Evolutionary conservation across 139 green algal genomes (phyloP).

Genomic region (Picochlorum sp.): DNA sequence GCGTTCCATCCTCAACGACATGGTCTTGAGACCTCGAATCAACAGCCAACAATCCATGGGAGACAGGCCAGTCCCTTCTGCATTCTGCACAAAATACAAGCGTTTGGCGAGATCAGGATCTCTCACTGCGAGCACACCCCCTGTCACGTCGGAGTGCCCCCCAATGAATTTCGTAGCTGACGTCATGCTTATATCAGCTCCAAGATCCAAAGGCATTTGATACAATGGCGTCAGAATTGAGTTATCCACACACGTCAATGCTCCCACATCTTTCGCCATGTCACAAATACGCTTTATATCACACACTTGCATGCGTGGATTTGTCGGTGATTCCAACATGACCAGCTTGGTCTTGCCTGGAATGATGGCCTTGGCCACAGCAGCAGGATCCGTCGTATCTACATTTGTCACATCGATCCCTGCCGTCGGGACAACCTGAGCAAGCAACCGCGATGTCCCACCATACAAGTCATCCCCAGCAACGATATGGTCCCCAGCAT

Average conservation of each 20-base stretch:
- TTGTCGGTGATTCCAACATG: conserved; percentile 97
- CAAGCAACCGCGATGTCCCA: conserved; percentile 83
- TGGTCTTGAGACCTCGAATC: conserved; percentile 93
- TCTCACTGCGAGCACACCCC: conserved; percentile 79
- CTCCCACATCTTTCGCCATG: conserved; percentile 65
- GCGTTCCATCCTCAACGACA: conserved; percentile 88
- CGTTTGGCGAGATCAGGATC: conserved; percentile 64
- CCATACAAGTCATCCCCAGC: conserved; percentile 96
- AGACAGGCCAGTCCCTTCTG: conserved; percentile 73
- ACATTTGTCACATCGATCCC: conserved; percentile 84
- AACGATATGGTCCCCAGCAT: conserved; percentile 65
- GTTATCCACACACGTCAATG: conserved; percentile 91
- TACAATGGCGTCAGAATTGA: conserved; percentile 87
- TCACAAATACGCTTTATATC: conserved; percentile 73
- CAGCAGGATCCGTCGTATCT: conserved; percentile 77
- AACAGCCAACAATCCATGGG: conserved; percentile 97
- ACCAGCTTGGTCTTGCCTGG: conserved; percentile 80
- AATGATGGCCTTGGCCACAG: conserved; percentile 46
- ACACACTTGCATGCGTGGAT: conserved; percentile 93
- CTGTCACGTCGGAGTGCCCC: conserved; percentile 90
- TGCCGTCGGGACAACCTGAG: conserved; percentile 34
- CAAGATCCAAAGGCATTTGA: conserved; percentile 72
- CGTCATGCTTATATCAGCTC: conserved; percentile 97
- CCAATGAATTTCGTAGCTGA: conserved; percentile 93
- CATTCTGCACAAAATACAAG: conserved; percentile 89